Conservation (phyloP, 768 basidiomycete species). For the Hebeloma cylindrosporum region DNA sequence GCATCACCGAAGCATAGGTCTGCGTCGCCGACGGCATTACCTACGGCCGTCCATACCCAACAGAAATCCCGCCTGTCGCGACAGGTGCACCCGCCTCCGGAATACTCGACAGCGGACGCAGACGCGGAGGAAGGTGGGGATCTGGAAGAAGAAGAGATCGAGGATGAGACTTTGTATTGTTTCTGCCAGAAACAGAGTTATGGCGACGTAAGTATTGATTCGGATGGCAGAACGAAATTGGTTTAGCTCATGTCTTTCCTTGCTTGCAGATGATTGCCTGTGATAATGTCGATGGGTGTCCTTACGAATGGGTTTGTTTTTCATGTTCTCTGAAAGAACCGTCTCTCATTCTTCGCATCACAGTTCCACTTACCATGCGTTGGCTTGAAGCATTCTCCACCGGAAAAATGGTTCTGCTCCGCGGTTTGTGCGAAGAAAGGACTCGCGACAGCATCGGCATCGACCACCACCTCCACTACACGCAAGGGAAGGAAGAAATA, state of each 20-base stretch:
- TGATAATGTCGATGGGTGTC: constrained; percentile 63
- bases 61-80: constrained; percentile 48
- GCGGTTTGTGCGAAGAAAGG: constrained; percentile 40
- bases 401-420: constrained; percentile 58
- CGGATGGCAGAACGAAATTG: background rate
- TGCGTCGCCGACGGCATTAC: constrained; percentile 39
- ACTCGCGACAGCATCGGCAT: constrained; percentile 13
- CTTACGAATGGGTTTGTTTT: constrained; percentile 64
- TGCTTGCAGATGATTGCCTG: constrained; percentile 64
- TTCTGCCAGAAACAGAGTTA: constrained; percentile 53
- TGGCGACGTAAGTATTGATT: constrained; percentile 41
- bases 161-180: constrained; percentile 50
- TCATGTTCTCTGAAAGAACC: background rate
- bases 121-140: constrained; percentile 43
- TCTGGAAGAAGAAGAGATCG: constrained; percentile 43
- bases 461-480: constrained; percentile 17
- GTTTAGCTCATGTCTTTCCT: constrained; percentile 1
- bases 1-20: constrained; percentile 42
- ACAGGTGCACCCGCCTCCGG: constrained; percentile 39
- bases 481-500: constrained; percentile 23
- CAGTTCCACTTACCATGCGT: constrained; percentile 68
- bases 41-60: constrained; percentile 33
- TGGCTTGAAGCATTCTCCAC: constrained; percentile 47
- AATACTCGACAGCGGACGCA: constrained; percentile 39
- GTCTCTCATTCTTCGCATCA: background rate